Conservation (phyloP, 345 rosid genomes). For the Brassica nigra region DNA sequence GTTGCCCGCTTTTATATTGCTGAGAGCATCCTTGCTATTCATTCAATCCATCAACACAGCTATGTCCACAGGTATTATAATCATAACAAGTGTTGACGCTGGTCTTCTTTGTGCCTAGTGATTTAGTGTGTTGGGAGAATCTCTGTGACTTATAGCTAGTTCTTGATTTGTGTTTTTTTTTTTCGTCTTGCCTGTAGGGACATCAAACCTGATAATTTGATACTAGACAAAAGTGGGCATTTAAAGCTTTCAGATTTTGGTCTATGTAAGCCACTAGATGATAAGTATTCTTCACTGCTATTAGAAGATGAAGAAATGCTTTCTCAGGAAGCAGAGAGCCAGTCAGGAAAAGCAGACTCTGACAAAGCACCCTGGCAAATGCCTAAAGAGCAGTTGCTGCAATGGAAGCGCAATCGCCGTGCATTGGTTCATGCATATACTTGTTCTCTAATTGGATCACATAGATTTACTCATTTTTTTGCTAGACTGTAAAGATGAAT, state of each 20-base stretch:
- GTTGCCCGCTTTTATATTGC: conserved; percentile 89
- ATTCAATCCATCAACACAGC: conserved; percentile 83
- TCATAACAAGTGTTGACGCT: neutral
- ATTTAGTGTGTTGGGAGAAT: neutral
- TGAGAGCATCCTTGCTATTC: conserved; percentile 83
- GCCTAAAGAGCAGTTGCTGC: conserved; percentile 78
- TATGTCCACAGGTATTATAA: conserved; percentile 72
- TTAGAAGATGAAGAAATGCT: conserved; percentile 71
- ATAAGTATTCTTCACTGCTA: conserved; percentile 77
- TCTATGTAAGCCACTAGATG: conserved; percentile 94
- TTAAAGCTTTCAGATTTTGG: conserved; percentile 99
- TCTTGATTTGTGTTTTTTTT: conserved; percentile 13
- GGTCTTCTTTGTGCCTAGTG: conserved; percentile 5
- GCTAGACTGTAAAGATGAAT: neutral
- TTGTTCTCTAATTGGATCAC: conserved; percentile 8
- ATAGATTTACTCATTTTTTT: conserved; percentile 5
- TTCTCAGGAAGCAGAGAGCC: conserved; percentile 53
- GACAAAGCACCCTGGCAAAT: conserved; percentile 75
- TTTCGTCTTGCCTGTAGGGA: conserved; percentile 60
- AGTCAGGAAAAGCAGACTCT: conserved; percentile 51
- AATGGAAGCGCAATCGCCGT: conserved; percentile 95
- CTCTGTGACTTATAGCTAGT: neutral
- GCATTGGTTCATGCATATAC: conserved; percentile 68
- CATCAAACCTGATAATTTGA: conserved; percentile 95
- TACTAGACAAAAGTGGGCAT: conserved; percentile 92